Base-by-base conservation (phyloP, 495 filamentous ascomycete genomes). In the Penicillium pulvis region DNA sequence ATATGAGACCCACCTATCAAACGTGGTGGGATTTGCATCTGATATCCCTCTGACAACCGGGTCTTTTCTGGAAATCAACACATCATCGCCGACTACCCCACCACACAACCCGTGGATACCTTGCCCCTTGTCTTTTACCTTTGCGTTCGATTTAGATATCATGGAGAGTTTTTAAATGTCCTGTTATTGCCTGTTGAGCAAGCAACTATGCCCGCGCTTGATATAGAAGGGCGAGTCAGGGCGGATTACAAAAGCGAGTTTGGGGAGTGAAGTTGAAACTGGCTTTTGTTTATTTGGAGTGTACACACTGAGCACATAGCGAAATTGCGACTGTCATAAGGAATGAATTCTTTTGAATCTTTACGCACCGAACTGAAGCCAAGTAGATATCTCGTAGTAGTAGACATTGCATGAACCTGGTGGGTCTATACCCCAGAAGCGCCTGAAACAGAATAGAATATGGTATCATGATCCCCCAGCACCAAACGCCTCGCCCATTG, bases 71-170 rank as follows among this genome's bases (percentile, higher is more conserved):
- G 51, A 42, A 51, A 42, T 16, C 61, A 64, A 65, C 55, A 61
- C 61, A 55, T 63, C 51, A 50, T 60, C 59, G 31, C 53, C 62
- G 62, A 67, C 48, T 31, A 62, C 56, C 55, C 58, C 47, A 36
- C 49, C 62, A 53, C 56, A 53, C 41, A 24, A n/a, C 9, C 17
- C 16, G 53, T 67, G 64, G 64, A 56, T 43, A 60, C 51, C 44
- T 57, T 63, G 24, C 51, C 55, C 39, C 41, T 49, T 90, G 93
- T 46, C 55, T 49, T 54, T 60, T 51, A 11, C 36, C 39, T 44
- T 85, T 87, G 56, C 90, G 93, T 77, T 79, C 91, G 28, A 79
- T 80, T 54, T 92, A 89, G 74, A 84, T 96, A 62, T 42, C 79
- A 90, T 65, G 72, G 77, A 63, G 90, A 90, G 65, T 41, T 58